Percentiles rank a stretch among this genome's conserved stretches.
Conservation (phyloP, 2,329 filamentous ascomycete species). For the Pestalotiopsis fici region DNA sequence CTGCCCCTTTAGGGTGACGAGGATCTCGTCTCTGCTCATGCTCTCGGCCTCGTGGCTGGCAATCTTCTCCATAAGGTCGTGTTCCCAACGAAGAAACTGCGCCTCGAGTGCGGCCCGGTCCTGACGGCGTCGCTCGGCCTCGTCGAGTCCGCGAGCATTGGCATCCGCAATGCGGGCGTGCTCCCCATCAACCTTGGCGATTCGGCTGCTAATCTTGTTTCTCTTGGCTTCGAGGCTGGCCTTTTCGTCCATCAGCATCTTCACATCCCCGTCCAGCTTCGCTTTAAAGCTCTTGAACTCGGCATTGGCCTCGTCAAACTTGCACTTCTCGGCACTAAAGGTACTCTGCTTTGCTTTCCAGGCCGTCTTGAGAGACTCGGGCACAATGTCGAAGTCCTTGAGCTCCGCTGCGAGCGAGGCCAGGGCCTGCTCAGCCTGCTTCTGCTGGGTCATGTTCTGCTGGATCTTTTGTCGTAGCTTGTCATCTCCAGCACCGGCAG, state of each 20-base stretch:
- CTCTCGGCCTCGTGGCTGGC: constrained; percentile 35
- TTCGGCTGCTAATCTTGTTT: constrained; percentile 72
- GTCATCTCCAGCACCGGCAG: constrained; percentile 73
- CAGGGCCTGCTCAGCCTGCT: constrained; percentile 61
- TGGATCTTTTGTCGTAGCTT: constrained; percentile 73
- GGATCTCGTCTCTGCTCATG: constrained; percentile 40
- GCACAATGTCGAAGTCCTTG: constrained; percentile 64
- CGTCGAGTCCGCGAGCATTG: constrained; percentile 64
- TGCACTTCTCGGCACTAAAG: constrained; percentile 56
- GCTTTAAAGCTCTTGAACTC: constrained; percentile 60
- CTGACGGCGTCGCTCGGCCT: constrained; percentile 60
- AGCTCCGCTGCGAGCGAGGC: constrained; percentile 58
- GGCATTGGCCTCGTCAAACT: constrained; percentile 60
- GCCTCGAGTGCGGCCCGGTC: constrained; percentile 48
- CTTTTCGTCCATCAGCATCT: constrained; percentile 65
- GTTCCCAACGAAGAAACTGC: constrained; percentile 46
- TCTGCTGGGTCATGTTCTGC: constrained; percentile 74
- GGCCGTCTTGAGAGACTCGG: constrained; percentile 59
- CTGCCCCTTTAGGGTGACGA: constrained; percentile 37
- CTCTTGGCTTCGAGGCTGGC: constrained; percentile 64
- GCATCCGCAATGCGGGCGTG: constrained; percentile 70
- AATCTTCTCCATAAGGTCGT: constrained; percentile 41
- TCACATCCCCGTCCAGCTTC: constrained; percentile 62
- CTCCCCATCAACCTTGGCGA: constrained; percentile 73
- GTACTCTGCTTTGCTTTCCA: constrained; percentile 56